These are phyloP conservation scores for Ascochyta clinopodiicola DNA, from an alignment of 2,329 filamentous ascomycete species.

Conservation along the genomic window DNA sequence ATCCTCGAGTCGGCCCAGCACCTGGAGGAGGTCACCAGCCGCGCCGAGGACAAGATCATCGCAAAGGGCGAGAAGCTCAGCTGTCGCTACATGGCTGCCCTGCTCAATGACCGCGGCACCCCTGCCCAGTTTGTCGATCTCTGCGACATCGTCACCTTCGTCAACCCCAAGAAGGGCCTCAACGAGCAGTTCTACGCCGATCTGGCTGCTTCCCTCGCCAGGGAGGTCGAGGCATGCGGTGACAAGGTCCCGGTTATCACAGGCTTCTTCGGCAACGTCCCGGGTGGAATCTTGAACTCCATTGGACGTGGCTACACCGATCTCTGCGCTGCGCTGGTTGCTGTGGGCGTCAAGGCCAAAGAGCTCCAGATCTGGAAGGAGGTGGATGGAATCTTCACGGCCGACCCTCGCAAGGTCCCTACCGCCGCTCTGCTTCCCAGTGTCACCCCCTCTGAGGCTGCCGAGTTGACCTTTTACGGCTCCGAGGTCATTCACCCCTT, in stretches of 20 bases:
- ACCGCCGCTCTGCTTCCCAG: constrained; percentile 87
- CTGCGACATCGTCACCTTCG: constrained; percentile 78
- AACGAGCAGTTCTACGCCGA: constrained; percentile 57
- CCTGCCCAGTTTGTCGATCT: constrained; percentile 91
- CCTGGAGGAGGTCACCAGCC: constrained; percentile 58
- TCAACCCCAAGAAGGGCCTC: constrained; percentile 45
- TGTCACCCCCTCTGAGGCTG: constrained; percentile 93
- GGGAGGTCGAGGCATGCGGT: constrained; percentile 52
- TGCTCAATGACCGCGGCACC: constrained; percentile 81
- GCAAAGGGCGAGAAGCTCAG: constrained; percentile 96
- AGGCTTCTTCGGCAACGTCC: constrained; percentile 93
- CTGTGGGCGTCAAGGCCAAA: constrained; percentile 83
- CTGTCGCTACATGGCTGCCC: constrained; percentile 85
- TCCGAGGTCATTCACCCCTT: constrained; percentile 97
- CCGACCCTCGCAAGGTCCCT: constrained; percentile 86
- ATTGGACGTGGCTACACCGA: constrained; percentile 97
- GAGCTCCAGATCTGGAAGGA: constrained; percentile 99
- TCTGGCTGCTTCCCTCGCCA: constrained; percentile 50
- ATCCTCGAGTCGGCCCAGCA: constrained; percentile 70
- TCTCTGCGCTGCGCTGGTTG: constrained; percentile 88
- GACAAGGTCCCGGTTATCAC: constrained; percentile 64
- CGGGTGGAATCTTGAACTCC: constrained; percentile 87
- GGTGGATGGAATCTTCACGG: constrained; percentile 92
- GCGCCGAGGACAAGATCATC: constrained; percentile 74
- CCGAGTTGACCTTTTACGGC: constrained; percentile 79